These are phyloP conservation scores for Helicocarpus griseus DNA, from an alignment of 2,329 filamentous ascomycete species.

Conservation along the genomic window DNA sequence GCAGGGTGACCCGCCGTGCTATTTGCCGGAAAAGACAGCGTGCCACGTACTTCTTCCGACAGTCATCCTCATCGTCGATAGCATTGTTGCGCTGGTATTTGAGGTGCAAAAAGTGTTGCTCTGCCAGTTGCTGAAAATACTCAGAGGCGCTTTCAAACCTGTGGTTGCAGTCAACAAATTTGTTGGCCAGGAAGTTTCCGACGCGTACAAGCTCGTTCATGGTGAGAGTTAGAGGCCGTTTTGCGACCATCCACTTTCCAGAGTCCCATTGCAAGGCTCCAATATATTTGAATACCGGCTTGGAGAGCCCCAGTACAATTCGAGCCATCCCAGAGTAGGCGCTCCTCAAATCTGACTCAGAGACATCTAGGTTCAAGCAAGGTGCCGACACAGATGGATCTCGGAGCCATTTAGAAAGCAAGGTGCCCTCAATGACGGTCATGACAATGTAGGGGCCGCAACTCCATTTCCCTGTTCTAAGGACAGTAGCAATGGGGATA, in stretches of 20 bases:
- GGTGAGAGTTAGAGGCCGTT: constrained; percentile 11
- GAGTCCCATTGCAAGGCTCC: constrained; percentile 6
- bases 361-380: constrained; percentile 9
- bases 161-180: constrained; percentile 4
- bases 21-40: constrained; percentile 33
- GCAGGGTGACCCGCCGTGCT: constrained; percentile 11
- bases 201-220: constrained; percentile 11
- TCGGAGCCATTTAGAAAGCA: constrained; percentile 10
- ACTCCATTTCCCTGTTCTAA: constrained; percentile 2
- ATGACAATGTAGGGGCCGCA: constrained; percentile 6
- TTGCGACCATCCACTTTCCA: constrained; percentile 1
- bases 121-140: constrained; percentile 6
- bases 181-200: constrained; percentile 7
- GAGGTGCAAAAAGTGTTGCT: constrained; percentile 18
- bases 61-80: constrained; percentile 28
- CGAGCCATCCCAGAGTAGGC: constrained; percentile 10
- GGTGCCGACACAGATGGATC: constrained; percentile 7
- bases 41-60: constrained; percentile 34
- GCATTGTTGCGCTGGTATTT: constrained; percentile 34
- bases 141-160: constrained; percentile 2
- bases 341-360: constrained; percentile 7
- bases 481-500: constrained; percentile 5
- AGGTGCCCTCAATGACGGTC: constrained; percentile 10
- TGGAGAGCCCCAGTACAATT: constrained; percentile 10
- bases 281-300: constrained; percentile 10